Evolutionary conservation across 2,329 filamentous ascomycete species (phyloP), one percentile per base, ranked within the genome.

Genomic region (Penicillium corylophilum): DNA sequence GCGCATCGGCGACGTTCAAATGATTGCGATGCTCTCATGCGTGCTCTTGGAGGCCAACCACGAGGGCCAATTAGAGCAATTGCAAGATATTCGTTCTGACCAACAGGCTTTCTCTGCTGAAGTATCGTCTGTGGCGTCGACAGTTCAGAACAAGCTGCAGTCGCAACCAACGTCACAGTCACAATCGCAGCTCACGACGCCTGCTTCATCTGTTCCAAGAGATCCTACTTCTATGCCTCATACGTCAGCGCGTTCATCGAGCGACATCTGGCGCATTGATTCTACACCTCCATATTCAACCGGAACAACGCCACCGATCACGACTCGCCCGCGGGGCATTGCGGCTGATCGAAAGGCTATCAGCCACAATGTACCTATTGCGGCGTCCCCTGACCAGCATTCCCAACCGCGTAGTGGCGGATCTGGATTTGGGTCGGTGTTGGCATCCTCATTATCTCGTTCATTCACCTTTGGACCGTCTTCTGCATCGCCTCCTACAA

Each of bases 1-100:
- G 62, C 71, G 68, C 8, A 73, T 79, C 31, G 83, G 79, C n/a
- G 82, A 87, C 64, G 72, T 83, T 1, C 83, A 86, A 63, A 84
- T 85, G 80, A 74, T 86, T 29, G 84, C 82, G n/a, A 83, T 84
- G 79, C 68, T 86, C 33, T 82, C 83, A 4, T 84, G 82, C 56
- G 75, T 86, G 29, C 76, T 86, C 48, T 71, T 77, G 13, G 77
- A 82, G 59, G 74, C 78, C 18, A 74, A 76, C 53, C 68, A 69
- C 12, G 71, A 75, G 33, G 70, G 68, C 22, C 69, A 63, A 22
- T 62, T 70, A 3, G 70, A 72, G 22, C 49, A 47, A 7, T 39
- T 46, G 23, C 51, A 59, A 42, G 44, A 55, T n/a, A 72, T 74
- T 61, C 70, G 71, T 4, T 71, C 73, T 61, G 71, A 74, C 31